Evolutionary conservation across 495 filamentous ascomycete genomes (phyloP), one percentile per base, ranked within the genome.

Genomic region (Evernia prunastri): DNA sequence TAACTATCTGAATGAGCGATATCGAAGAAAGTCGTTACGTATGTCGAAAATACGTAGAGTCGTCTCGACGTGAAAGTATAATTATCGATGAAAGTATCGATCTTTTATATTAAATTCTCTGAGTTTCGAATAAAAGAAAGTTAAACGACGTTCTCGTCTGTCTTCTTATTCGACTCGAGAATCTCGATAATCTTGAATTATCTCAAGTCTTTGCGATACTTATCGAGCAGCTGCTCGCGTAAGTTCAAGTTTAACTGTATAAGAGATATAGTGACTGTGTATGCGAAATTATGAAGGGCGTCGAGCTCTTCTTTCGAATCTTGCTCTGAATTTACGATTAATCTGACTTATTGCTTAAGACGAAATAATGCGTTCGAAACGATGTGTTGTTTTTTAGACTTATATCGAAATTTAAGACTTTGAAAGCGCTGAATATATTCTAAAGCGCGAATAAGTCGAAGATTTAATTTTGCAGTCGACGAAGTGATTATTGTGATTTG

Each of bases 321-420:
- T n/a, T n/a, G n/a, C n/a, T n/a, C n/a, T n/a, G n/a, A n/a, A n/a
- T n/a, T n/a, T n/a, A n/a, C n/a, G 36, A 37, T 37, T 37, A 37
- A 37, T 6, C 36, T 37, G 12, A 6, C 36, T 12, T 37, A 7
- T 12, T 37, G 6, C 36, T 12, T 37, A 37, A 59, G 10, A 4
- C 18, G 9, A 37, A 4, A 60, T 33, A 60, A n/a, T 0, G 4
- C 9, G 9, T 60, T 20, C 8, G 18, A 5, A 1, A 60, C 29
- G 29, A 60, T 60, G 33, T 60, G 47, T 2, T 60, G 15, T 40
- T 47, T 60, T 3, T 8, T 8, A 47, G 33, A 3, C 15, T 60
- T 60, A 60, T 60, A 60, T 9, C 23, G 33, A 11, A 59, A 59
- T 6, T 59, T 18, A 8, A 59, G 18, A 20, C 29, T 59, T 18